These are phyloP conservation scores for Vaccinium vitisidaea DNA, from an alignment of 148 eudicot species.

Conservation along the genomic window DNA sequence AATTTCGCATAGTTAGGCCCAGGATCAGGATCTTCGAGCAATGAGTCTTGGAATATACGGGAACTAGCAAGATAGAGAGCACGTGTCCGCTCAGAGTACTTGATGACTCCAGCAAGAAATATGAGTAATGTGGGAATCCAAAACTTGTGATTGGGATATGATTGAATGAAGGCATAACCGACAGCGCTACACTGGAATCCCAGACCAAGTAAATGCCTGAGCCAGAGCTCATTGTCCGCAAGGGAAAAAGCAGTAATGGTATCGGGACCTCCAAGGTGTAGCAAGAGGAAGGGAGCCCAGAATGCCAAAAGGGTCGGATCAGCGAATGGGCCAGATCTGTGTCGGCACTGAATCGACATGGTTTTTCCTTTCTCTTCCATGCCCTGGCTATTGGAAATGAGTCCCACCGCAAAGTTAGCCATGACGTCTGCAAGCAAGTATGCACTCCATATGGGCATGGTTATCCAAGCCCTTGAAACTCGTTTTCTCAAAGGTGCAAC, in stretches of 20 bases:
- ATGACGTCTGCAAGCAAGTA: conserved; percentile 38
- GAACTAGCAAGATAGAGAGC: conserved; percentile 32
- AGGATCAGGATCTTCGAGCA: conserved; percentile 38
- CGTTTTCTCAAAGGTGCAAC: conserved; percentile 31
- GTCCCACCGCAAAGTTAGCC: conserved; percentile 39
- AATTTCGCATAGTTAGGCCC: conserved; percentile 46
- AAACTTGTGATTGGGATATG: neutral
- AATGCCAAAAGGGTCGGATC: no score
- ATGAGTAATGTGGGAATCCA: conserved; percentile 30
- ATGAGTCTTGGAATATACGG: conserved; percentile 24
- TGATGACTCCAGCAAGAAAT: conserved; percentile 29
- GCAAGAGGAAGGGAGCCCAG: no score
- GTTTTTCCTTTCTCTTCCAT: no score
- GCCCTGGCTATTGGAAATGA: conserved; percentile 27
- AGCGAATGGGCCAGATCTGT: no score
- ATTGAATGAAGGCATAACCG: no score
- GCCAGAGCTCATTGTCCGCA: no score
- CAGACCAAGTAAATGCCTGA: no score
- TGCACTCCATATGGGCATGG: conserved; percentile 37
- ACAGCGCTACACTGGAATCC: no score
- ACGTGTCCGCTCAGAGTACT: conserved; percentile 30
- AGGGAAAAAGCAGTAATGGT: no score
- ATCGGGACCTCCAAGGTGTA: no score
- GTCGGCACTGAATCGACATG: no score
- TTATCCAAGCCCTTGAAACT: conserved; percentile 10